Percentiles rank a stretch among this genome's conserved stretches.
phyloP scores from a whole-genome alignment of 257 asterid genomes.

The Thymus quinquecostatus region DNA sequence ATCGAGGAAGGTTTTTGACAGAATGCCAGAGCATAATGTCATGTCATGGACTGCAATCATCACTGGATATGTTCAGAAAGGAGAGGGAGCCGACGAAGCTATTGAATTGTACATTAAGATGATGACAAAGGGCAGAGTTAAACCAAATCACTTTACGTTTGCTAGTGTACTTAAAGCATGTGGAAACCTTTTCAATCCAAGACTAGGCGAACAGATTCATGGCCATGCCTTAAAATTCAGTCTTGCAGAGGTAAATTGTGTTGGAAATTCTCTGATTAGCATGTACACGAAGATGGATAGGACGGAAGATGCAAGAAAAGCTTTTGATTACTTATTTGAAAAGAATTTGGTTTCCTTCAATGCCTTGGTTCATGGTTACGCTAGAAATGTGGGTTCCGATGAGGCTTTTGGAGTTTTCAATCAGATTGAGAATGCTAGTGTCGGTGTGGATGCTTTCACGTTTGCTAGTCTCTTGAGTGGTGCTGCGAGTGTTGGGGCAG shows the following conservation, averaged over 20 bases:
- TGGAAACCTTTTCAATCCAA: slow-evolving; percentile 55
- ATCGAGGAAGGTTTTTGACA: slow-evolving; percentile 73
- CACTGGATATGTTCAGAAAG: slow-evolving; percentile 74
- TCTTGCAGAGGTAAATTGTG: slow-evolving; percentile 65
- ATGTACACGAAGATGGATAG: slow-evolving; percentile 74
- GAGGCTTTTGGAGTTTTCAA: slow-evolving; percentile 63
- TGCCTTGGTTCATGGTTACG: slow-evolving; percentile 62
- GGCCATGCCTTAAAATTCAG: slow-evolving; percentile 74
- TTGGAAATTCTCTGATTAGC: slow-evolving; percentile 84
- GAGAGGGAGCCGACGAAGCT: slow-evolving; percentile 58
- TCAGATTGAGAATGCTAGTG: slow-evolving; percentile 49
- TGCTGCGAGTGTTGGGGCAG: slow-evolving; percentile 92
- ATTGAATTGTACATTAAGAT: slow-evolving; percentile 63
- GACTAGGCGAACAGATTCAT: slow-evolving; percentile 65
- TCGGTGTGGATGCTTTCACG: slow-evolving; percentile 75
- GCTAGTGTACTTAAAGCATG: slow-evolving; percentile 80
- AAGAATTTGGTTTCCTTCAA: slow-evolving; percentile 81
- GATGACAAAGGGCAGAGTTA: slow-evolving; percentile 62
- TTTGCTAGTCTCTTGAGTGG: slow-evolving; percentile 91
- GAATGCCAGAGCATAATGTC: slow-evolving; percentile 77
- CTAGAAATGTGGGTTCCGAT: slow-evolving; percentile 45
- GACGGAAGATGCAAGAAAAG: slow-evolving; percentile 77
- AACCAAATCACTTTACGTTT: slow-evolving; percentile 88
- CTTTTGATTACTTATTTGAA: slow-evolving; percentile 77
- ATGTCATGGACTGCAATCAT: slow-evolving; percentile 95